phyloP scores from a whole-genome alignment of 176 grass and related monocot species.

The Bromus sterilis region DNA sequence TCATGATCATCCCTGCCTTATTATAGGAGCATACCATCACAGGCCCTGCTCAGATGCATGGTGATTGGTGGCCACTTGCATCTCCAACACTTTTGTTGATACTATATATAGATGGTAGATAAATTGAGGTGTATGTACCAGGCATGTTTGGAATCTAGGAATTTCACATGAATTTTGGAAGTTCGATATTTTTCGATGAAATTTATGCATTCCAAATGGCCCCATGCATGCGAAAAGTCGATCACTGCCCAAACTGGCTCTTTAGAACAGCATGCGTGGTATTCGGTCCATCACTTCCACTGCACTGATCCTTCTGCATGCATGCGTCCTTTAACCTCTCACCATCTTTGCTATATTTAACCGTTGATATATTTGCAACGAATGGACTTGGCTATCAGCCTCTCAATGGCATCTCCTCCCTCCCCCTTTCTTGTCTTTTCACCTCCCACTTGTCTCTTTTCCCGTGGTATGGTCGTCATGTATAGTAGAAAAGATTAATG shows the following conservation, averaged over 20 bases:
- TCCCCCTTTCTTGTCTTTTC: constrained; percentile 22
- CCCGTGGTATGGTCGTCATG: background rate
- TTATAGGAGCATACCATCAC: background rate
- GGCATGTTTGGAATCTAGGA: background rate
- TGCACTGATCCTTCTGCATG: background rate
- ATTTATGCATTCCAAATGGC: background rate
- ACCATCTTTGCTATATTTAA: constrained; percentile 29
- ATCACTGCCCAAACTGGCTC: background rate
- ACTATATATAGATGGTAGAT: background rate
- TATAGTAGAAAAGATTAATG: constrained; percentile 21
- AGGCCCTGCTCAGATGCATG: background rate
- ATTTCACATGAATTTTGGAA: background rate
- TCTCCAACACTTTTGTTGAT: background rate
- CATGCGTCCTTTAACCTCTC: constrained; percentile 21
- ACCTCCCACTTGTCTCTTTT: constrained; percentile 4
- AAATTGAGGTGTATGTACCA: background rate
- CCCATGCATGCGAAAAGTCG: background rate
- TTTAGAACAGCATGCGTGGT: background rate
- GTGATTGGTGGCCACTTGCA: background rate
- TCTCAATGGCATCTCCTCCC: constrained; percentile 20
- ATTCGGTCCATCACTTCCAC: background rate
- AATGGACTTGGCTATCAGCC: constrained; percentile 27
- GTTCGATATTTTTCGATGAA: background rate
- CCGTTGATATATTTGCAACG: constrained; percentile 11
- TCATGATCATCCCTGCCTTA: background rate